Evolutionary conservation across 139 green algal species (phyloP).

Genomic region (Deuterostichococcus epilithicus): DNA sequence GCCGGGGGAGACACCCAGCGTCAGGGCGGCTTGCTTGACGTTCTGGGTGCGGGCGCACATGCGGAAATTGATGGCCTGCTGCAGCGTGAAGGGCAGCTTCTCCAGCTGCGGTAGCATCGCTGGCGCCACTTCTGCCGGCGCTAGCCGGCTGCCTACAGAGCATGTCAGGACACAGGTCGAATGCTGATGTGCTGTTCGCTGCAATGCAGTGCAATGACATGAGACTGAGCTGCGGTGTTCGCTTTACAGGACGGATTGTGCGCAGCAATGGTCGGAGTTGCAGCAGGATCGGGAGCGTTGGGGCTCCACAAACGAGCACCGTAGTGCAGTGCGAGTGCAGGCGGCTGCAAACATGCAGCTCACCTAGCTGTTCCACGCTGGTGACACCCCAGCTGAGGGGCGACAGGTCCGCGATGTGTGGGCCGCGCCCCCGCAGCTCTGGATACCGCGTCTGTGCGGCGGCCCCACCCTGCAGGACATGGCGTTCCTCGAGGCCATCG

Average conservation of each 20-base stretch:
- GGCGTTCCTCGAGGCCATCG: no score
- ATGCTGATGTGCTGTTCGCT: no score
- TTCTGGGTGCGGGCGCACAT: conserved; percentile 14
- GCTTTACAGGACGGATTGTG: no score
- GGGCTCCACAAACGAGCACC: no score
- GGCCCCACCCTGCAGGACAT: not conserved
- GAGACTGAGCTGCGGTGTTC: no score
- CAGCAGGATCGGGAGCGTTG: no score
- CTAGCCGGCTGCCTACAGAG: no score
- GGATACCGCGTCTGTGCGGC: not conserved
- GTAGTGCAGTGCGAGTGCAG: no score
- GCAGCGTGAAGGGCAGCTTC: conserved; percentile 27
- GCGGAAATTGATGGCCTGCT: conserved; percentile 19
- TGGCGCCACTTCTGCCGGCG: not conserved
- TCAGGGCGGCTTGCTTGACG: conserved; percentile 1
- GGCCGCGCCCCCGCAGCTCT: not conserved
- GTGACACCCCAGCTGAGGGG: not conserved
- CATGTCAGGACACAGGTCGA: no score
- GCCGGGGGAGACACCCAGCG: conserved; percentile 20
- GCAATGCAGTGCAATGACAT: no score
- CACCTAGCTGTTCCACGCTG: not conserved
- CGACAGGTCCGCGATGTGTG: not conserved
- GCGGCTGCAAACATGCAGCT: no score
- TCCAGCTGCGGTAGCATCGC: conserved; percentile 1
- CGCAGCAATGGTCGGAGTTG: no score